Evolutionary conservation across 148 eudicot species (phyloP).

Genomic region (Rhododendron mucronatum): DNA sequence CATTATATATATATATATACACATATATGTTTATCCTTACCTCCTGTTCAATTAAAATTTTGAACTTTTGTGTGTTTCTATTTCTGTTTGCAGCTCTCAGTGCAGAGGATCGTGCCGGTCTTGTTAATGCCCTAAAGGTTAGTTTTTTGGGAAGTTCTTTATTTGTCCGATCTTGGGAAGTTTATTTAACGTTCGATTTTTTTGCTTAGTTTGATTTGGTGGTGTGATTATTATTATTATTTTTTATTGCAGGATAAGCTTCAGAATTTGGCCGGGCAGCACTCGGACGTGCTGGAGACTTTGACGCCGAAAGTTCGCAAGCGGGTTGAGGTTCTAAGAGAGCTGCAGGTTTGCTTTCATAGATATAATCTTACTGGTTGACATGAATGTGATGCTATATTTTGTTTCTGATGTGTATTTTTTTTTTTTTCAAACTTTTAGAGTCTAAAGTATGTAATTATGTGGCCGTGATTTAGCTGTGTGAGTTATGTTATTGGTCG

Average conservation of each 20-base stretch:
- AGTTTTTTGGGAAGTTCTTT: background rate
- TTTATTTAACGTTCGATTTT: background rate
- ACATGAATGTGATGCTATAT: background rate
- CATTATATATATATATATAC: too few relatives aligned
- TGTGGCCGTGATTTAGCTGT: background rate
- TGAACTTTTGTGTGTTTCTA: background rate
- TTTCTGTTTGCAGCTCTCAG: constrained; percentile 50
- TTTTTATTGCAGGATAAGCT: constrained; percentile 50
- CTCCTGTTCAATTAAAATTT: background rate
- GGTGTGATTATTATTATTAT: constrained; percentile 18
- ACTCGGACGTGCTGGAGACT: constrained; percentile 57
- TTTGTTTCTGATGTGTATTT: background rate
- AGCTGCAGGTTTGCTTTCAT: constrained; percentile 51
- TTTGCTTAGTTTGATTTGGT: background rate
- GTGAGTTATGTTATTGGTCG: background rate
- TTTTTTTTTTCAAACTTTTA: background rate
- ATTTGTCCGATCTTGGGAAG: too few relatives aligned
- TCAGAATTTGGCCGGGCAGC: constrained; percentile 76
- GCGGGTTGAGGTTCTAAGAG: constrained; percentile 74
- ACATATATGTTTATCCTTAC: background rate
- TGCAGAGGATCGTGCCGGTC: constrained; percentile 77
- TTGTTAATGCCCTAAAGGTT: constrained; percentile 84
- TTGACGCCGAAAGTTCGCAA: constrained; percentile 57
- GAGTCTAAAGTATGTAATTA: background rate
- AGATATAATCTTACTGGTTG: background rate